A percentile compares a stretch with the other conserved stretches of the same genome.
These are phyloP conservation scores for Boeremia lycopersici DNA, from an alignment of 2,329 filamentous ascomycete genomes.

Conservation along the genomic window DNA sequence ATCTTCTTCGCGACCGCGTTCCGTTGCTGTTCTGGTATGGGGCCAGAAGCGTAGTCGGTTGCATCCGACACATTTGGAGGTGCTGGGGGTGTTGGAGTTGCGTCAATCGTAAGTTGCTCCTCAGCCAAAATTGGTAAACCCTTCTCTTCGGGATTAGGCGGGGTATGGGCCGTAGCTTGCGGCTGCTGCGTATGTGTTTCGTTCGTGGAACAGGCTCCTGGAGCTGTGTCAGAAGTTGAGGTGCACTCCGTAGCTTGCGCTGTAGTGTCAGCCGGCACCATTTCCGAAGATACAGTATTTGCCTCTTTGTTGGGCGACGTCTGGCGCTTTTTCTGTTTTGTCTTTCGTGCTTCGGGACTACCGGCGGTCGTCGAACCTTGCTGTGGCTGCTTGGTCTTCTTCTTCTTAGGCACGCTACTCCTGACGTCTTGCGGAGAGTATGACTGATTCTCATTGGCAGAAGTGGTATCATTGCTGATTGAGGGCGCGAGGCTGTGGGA, in stretches of 20 bases:
- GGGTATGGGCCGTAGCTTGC: neutral
- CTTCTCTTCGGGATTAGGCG: neutral
- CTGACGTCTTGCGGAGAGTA: conserved; percentile 48
- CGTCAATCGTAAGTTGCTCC: neutral
- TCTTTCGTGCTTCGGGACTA: conserved; percentile 25
- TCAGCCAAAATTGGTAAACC: neutral
- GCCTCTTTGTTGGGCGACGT: conserved; percentile 20
- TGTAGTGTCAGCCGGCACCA: too few relatives aligned
- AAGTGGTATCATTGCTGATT: neutral
- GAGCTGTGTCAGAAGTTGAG: neutral
- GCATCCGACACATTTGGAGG: neutral
- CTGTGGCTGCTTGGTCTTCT: conserved; percentile 13
- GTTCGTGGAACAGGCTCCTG: neutral
- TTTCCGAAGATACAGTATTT: neutral
- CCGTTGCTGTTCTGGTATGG: neutral
- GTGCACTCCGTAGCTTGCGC: neutral
- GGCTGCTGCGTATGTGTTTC: neutral
- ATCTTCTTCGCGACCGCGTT: neutral
- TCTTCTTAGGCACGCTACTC: conserved; percentile 35
- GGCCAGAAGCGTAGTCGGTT: neutral
- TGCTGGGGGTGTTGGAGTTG: too few relatives aligned
- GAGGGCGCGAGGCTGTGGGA: neutral
- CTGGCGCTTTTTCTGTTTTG: conserved; percentile 23
- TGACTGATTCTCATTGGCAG: conserved; percentile 1
- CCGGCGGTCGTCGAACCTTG: conserved; percentile 1